Conservation (phyloP, 2,329 filamentous ascomycete genomes). For the Talaromyces marneffei region DNA sequence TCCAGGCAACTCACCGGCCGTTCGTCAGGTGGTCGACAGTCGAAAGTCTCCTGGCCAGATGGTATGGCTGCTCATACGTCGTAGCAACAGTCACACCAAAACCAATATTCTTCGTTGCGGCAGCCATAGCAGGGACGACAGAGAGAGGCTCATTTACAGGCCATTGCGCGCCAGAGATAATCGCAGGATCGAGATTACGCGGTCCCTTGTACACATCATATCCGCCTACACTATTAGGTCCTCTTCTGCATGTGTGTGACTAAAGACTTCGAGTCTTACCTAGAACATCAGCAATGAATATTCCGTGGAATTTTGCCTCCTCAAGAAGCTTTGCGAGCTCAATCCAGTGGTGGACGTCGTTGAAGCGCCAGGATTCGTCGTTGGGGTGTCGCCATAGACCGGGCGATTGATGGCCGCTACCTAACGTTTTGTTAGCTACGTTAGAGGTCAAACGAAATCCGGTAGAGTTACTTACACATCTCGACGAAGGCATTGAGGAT, state of each 20-base stretch:
- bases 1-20: constrained; percentile 47
- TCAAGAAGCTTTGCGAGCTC: constrained; percentile 56
- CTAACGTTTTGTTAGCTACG: constrained; percentile 20
- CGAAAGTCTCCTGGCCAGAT: constrained; percentile 58
- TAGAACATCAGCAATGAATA: constrained; percentile 63
- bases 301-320: constrained; percentile 58
- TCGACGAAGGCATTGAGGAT: constrained; percentile 50
- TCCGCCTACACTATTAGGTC: constrained; percentile 41
- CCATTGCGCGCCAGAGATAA: constrained; percentile 61
- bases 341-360: constrained; percentile 56
- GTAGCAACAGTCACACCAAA: constrained; percentile 65
- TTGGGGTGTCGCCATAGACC: constrained; percentile 60
- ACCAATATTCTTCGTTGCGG: constrained; percentile 59
- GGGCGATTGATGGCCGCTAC: constrained; percentile 50
- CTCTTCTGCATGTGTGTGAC: too few species aligned
- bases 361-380: constrained; percentile 58
- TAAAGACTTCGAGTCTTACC: constrained; percentile 28
- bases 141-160: constrained; percentile 65
- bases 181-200: constrained; percentile 53
- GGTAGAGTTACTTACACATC: constrained; percentile 37
- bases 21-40: constrained; percentile 63
- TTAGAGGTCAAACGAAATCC: background rate
- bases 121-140: constrained; percentile 61
- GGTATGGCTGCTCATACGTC: constrained; percentile 64
- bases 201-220: constrained; percentile 66